A percentile compares a stretch with the other conserved stretches of the same genome.
phyloP scores from a whole-genome alignment of 129 eudicot genomes.

The Kitagawia praeruptora region DNA sequence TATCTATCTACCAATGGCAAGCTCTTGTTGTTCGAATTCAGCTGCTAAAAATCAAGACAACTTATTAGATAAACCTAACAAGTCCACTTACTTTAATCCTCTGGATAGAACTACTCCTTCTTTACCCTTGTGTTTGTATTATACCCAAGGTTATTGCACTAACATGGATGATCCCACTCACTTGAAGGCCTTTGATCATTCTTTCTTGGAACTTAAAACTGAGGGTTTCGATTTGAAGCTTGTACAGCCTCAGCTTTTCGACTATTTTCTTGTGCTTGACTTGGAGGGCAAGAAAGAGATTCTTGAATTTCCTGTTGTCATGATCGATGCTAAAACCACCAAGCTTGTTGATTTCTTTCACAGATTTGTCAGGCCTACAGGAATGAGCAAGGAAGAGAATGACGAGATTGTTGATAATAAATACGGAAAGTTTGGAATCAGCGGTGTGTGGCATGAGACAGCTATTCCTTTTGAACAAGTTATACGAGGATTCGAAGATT shows the following conservation, averaged over 20 bases:
- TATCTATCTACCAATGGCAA: no score
- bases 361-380: constrained; percentile 11
- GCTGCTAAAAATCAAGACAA: no score
- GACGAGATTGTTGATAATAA: constrained; percentile 72
- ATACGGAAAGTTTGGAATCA: constrained; percentile 71
- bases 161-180: constrained; percentile 69
- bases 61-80: no score
- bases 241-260: no score
- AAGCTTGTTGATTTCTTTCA: constrained; percentile 73
- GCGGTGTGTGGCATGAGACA: constrained; percentile 47
- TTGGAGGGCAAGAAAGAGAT: constrained; percentile 93
- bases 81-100: no score
- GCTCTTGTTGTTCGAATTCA: no score
- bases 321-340: constrained; percentile 74
- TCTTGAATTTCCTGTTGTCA: constrained; percentile 82
- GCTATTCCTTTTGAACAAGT: constrained; percentile 41
- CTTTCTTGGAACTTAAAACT: constrained; percentile 32
- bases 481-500: constrained; percentile 54
- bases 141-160: constrained; percentile 43
- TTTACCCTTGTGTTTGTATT: no score
- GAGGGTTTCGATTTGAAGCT: no score
- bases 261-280: constrained; percentile 85
- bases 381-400: constrained; percentile 25
- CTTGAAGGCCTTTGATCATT: constrained; percentile 23
- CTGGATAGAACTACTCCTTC: no score